Evolutionary conservation across 2,329 filamentous ascomycete genomes (phyloP), one percentile per base, ranked within the genome.

Genomic region (Verticillium nubilum): DNA sequence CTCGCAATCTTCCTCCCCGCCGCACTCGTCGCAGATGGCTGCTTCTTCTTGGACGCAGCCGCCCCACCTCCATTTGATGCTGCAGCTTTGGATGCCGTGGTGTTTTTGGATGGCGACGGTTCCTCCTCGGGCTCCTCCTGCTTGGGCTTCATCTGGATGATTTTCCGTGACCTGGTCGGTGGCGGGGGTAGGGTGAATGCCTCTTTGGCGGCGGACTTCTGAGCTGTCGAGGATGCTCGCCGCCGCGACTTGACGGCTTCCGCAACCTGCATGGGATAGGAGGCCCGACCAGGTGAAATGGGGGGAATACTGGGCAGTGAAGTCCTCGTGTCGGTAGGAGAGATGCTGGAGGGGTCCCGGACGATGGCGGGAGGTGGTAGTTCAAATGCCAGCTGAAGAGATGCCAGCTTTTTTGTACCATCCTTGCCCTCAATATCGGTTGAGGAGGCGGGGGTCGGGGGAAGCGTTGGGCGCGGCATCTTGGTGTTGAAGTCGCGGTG

Each of bases 1-100:
- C 95, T 85, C 5, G 95, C 93, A 66, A 95, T 96, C 78, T 97
- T 98, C 59, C 92, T 84, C n/a, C 92, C 92, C 0, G 93, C 92
- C 1, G 91, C 91, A 66, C 90, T 96, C 5, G 88, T 89, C 1
- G 86, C 83, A 57, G 85, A 87, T 1, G 87, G 83, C 67, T 91
- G 86, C 76, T 94, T 96, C 78, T 87, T 91, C 78, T 93, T 94
- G 6, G 67, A 60, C 23, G 63, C 52, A 1, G 25, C 52, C 54
- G 54, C 61, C 19, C 65, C 27, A 2, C 61, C 57, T 62, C 60
- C 28, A 61, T 42, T 19, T 52, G 26, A 25, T 17, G 63, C 61
- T 17, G 60, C 59, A 1, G 63, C 31, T 60, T 59, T 60, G 37
- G 54, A 33, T 5, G 28, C 31, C n/a, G 33, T 13, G 15, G 58